Evolutionary conservation across 2,329 filamentous ascomycete species (phyloP), one percentile per base, ranked within the genome.

Genomic region (Pseudofabraea citricarpa): DNA sequence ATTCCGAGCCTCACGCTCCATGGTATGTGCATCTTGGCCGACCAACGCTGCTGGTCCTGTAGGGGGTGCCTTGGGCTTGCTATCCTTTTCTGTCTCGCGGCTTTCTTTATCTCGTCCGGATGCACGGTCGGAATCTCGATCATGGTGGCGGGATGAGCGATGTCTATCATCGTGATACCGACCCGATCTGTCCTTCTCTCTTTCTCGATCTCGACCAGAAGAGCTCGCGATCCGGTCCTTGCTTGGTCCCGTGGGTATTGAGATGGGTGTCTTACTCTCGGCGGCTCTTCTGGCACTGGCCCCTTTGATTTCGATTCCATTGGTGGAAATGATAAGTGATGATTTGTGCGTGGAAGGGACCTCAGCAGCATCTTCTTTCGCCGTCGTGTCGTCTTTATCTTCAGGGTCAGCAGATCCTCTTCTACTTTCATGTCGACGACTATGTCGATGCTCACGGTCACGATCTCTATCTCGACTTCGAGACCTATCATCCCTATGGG

Each of bases 1-100:
- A 56, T 84, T 75, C 13, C 81, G 70, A 10, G 77, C 77, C 58
- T 86, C 83, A 18, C 84, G 78, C 62, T 88, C 84, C 0, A 82
- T 68, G 2, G 83, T 83, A 61, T 87, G 83, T 6, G 58, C 57
- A 35, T 62, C 55, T 21, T 55, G 19, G 2, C 10, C 50, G 21
- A 31, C 41, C 31, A 48, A 13, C 15, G 47, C 33, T 15, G 50
- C 41, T 8, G 50, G 15, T 10, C 47, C 45, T 4, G 43, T 13
- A 15, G 40, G 23, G 18, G 37, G 19, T 43, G 31, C 40, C 45
- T n/a, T 46, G 41, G 22, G 45, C 48, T 15, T 52, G n/a, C n/a
- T n/a, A 44, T 38, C 45, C 49, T 32, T 53, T 46, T 79, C 70
- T 36, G 72, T 64, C 45, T 71, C 60, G 50, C 68, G 62, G n/a